A percentile compares a stretch with the other conserved stretches of the same genome.
phyloP scores from a whole-genome alignment of 1,284 basidiomycete genomes.

The Trichosporon faecale region DNA sequence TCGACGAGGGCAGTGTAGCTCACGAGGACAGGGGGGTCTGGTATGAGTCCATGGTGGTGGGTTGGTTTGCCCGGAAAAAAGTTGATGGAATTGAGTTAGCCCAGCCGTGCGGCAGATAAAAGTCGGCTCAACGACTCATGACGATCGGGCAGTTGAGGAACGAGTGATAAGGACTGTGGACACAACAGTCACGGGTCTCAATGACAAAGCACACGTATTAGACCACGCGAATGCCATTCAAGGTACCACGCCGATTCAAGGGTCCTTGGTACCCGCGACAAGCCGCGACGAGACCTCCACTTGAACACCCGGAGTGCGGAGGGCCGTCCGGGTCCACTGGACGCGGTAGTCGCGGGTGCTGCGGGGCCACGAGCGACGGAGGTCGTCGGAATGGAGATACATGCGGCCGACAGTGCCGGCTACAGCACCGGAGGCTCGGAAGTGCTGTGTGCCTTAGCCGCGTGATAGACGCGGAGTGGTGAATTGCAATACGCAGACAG shows the following conservation, averaged over 20 bases:
- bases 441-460: background rate
- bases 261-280: background rate
- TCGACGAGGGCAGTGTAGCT: constrained; percentile 16
- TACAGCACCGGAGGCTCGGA: background rate
- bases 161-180: background rate
- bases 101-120: background rate
- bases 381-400: background rate
- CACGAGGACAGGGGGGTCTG: constrained; percentile 57
- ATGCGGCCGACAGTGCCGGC: constrained; percentile 3
- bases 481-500: constrained; percentile 1
- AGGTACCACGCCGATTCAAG: background rate
- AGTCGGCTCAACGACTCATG: constrained; percentile 4
- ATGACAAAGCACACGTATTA: background rate
- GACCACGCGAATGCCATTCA: background rate
- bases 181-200: too few relatives aligned
- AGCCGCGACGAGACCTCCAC: too few relatives aligned
- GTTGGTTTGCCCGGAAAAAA: background rate
- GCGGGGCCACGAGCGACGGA: background rate
- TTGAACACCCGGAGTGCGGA: background rate
- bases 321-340: background rate
- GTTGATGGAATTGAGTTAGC: constrained; percentile 2
- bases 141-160: constrained; percentile 10
- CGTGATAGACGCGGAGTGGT: background rate
- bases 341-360: background rate
- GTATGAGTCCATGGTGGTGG: constrained; percentile 53